These are phyloP conservation scores for Mycotypha africana DNA, from an alignment of 371 early-diverging fungal species.

Conservation along the genomic window DNA sequence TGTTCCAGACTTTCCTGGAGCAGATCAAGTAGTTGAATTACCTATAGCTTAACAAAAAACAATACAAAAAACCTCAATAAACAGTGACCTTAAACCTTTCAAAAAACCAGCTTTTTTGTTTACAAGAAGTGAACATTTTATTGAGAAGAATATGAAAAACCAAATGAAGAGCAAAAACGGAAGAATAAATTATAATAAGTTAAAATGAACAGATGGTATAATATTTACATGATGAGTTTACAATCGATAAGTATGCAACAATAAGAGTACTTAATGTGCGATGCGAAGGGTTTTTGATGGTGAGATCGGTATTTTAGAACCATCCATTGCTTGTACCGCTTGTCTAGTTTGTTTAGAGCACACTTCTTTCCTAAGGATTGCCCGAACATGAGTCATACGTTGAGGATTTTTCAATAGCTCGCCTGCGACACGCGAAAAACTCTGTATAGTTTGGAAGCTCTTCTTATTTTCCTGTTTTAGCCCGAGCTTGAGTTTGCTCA, in stretches of 20 bases:
- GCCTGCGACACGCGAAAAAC: slow-evolving; percentile 16
- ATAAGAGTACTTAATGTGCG: too few relatives aligned
- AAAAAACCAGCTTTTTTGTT: too few relatives aligned
- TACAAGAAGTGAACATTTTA: too few relatives aligned
- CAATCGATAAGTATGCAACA: too few relatives aligned
- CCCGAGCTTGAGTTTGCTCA: not conserved
- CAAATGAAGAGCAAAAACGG: too few relatives aligned
- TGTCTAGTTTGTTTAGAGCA: slow-evolving; percentile 1
- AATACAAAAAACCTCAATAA: too few relatives aligned
- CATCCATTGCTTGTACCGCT: not conserved
- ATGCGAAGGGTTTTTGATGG: slow-evolving; percentile 4
- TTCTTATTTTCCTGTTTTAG: not conserved
- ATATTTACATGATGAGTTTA: too few relatives aligned
- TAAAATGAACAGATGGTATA: too few relatives aligned
- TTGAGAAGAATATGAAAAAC: too few relatives aligned
- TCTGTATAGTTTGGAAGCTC: slow-evolving; percentile 6
- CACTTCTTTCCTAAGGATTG: slow-evolving; percentile 8
- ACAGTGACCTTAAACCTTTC: too few relatives aligned
- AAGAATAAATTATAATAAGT: too few relatives aligned
- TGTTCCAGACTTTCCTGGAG: slow-evolving; percentile 60
- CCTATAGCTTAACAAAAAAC: too few relatives aligned
- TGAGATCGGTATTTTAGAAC: slow-evolving; percentile 1
- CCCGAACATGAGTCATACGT: slow-evolving; percentile 10
- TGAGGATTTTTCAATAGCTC: slow-evolving; percentile 13
- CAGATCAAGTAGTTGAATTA: slow-evolving; percentile 52